phyloP scores from a whole-genome alignment of 208 protist species.

The Trichomonas tenax region DNA sequence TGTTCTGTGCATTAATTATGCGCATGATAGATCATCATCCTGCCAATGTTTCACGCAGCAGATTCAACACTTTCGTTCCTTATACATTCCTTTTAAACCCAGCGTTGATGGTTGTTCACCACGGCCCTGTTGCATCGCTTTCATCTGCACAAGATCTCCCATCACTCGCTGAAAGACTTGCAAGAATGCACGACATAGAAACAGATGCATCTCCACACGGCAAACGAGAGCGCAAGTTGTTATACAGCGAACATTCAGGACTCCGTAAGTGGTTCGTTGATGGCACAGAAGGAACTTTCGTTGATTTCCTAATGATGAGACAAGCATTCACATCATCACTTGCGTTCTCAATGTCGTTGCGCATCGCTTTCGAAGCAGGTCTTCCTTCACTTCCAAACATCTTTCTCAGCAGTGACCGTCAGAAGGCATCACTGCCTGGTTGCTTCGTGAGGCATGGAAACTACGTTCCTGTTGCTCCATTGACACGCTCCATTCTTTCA shows the following conservation, averaged over 20 bases:
- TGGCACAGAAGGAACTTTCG: neutral
- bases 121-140: neutral
- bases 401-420: neutral
- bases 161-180: neutral
- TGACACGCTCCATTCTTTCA: neutral
- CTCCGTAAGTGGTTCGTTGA: neutral
- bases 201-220: neutral
- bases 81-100: neutral
- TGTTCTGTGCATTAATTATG: neutral
- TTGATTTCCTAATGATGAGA: neutral
- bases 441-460: neutral
- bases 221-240: neutral
- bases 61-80: neutral
- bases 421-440: neutral
- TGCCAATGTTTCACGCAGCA: neutral
- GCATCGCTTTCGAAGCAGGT: neutral
- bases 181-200: neutral
- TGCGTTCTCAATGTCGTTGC: neutral
- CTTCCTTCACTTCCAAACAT: neutral
- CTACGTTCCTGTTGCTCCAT: neutral
- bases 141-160: neutral
- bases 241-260: neutral
- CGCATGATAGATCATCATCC: neutral
- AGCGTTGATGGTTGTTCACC: neutral
- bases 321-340: neutral